Base-by-base conservation (phyloP, 1,139 yeast species). In the Pichia sp. region DNA sequence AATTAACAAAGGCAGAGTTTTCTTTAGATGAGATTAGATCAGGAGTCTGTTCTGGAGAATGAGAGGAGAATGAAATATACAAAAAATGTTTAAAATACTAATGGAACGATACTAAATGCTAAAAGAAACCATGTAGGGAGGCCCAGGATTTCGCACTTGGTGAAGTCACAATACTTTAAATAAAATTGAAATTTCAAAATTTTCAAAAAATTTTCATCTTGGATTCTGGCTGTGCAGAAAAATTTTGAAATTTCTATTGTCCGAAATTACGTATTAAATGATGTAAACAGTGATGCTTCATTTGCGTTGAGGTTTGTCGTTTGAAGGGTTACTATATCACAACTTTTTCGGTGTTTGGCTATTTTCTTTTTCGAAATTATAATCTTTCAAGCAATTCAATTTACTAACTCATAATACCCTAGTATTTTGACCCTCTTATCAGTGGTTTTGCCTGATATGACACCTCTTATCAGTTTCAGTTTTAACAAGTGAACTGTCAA, bases 21-120 rank as follows among this genome's bases (percentile, higher is more conserved):
- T 37, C 38, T 35, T 41, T 35, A 10, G n/a, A 28, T 45, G 48
- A 43, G 48, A 45, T 26, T 38, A 43, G 48, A 45, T 45, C 40
- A 45, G 44, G 34, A 28, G 48, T 45, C 48, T 45, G 48, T 45
- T 42, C 48, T 45, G 48, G 39, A 36, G 48, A 45, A 43, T 35
- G 37, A 21, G 19, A 28, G 30, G 39, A 36, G 48, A 45, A 43
- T 35, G 37, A 21, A 19, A 28, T 26, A 26, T 30, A 24, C 22
- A 34, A 25, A 40, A 36, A 33, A 36, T 21, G 40, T 25, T 14
- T n/a, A 41, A 41, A 44, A 37, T 24, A 17, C 15, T 28, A 23
- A 34, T 17, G 26, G 5, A 11, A 32, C 23, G 18, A 21, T 35
- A 14, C n/a, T 24, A 43, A 41, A 44, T 36, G 39, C 20, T n/a